phyloP scores from a whole-genome alignment of 1,284 basidiomycete genomes.

The Naganishia albida region DNA sequence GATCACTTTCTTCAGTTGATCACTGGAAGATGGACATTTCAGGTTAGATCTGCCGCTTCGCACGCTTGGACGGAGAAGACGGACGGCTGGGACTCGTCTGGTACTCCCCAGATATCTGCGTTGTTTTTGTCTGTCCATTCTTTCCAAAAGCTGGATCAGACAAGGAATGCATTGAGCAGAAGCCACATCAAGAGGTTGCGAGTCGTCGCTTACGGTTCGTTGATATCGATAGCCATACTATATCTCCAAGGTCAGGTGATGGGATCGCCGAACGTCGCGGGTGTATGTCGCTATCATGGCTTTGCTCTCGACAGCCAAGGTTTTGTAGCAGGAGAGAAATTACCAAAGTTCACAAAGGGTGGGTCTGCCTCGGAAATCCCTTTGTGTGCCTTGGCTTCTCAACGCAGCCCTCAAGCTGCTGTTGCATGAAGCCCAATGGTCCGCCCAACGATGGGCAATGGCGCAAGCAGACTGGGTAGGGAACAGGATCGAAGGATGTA shows the following conservation, averaged over 20 bases:
- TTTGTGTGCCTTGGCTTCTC: too few relatives aligned
- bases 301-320: too few relatives aligned
- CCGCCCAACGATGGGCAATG: too few relatives aligned
- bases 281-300: too few relatives aligned
- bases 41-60: not conserved
- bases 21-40: not conserved
- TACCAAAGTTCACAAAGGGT: too few relatives aligned
- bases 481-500: not conserved
- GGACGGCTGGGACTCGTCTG: slow-evolving; percentile 14
- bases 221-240: slow-evolving; percentile 13
- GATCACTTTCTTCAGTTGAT: slow-evolving; percentile 20
- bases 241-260: too few relatives aligned
- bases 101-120: slow-evolving; percentile 17
- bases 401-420: too few relatives aligned
- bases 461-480: too few relatives aligned
- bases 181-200: not conserved
- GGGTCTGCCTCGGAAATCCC: too few relatives aligned
- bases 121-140: slow-evolving; percentile 27
- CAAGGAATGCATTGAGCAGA: not conserved
- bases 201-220: not conserved
- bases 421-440: too few relatives aligned
- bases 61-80: not conserved
- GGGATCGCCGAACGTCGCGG: too few relatives aligned
- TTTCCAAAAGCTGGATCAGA: slow-evolving; percentile 17
- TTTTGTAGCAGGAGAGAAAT: too few relatives aligned